These are phyloP conservation scores for Linnemannia zychae DNA, from an alignment of 192 early-diverging fungal species.

Conservation along the genomic window DNA sequence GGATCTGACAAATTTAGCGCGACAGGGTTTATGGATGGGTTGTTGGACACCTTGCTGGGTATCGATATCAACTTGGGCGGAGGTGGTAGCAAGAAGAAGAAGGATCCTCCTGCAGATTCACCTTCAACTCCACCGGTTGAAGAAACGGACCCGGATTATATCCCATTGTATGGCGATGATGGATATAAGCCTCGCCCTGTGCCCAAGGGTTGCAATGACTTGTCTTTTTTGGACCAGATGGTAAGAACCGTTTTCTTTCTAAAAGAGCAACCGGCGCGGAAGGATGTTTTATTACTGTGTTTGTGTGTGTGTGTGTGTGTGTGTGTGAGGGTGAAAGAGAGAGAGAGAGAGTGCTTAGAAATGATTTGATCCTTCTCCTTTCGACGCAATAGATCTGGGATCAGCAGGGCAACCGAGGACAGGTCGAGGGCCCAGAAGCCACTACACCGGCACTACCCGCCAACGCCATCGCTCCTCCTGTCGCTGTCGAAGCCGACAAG, in stretches of 20 bases:
- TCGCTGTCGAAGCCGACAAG: not conserved
- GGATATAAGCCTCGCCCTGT: slow-evolving; percentile 15
- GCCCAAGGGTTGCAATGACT: slow-evolving; percentile 4
- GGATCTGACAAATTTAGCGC: not conserved
- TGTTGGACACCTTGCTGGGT: slow-evolving; percentile 3
- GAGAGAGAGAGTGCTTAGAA: too few species aligned
- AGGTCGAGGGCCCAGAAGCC: not conserved
- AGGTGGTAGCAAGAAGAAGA: slow-evolving; percentile 6
- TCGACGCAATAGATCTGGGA: slow-evolving; percentile 32
- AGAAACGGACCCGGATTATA: not conserved
- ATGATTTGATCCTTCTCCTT: not conserved
- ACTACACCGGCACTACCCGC: not conserved
- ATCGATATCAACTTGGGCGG: slow-evolving; percentile 5
- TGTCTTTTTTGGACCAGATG: slow-evolving; percentile 28
- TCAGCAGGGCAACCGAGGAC: slow-evolving; percentile 22
- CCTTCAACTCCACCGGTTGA: not conserved
- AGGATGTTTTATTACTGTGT: too few species aligned
- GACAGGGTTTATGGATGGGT: not conserved
- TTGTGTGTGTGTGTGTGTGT: too few species aligned
- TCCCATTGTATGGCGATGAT: slow-evolving; percentile 25
- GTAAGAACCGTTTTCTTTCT: not conserved
- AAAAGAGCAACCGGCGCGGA: too few species aligned
- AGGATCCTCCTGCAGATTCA: not conserved
- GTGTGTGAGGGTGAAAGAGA: too few species aligned
- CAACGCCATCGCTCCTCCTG: not conserved